These are phyloP conservation scores for Alloascoidea hylecoeti DNA, from an alignment of 805 yeast genomes.

Conservation along the genomic window DNA sequence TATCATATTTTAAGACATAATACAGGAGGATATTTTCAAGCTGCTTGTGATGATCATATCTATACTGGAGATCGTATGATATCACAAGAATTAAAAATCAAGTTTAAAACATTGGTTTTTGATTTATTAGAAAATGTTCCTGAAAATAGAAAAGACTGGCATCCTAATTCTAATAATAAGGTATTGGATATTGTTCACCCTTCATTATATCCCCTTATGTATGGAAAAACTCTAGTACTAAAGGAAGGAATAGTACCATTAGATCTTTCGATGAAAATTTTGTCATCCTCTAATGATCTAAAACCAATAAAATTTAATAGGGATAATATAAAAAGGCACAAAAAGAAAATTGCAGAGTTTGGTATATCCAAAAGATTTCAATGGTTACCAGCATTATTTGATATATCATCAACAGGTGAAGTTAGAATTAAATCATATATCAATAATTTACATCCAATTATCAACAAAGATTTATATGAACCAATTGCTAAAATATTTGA, in stretches of 20 bases:
- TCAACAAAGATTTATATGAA: slow-evolving; percentile 15
- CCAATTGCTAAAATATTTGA: slow-evolving; percentile 19
- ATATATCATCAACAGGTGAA: slow-evolving; percentile 5
- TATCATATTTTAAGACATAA: slow-evolving; percentile 10
- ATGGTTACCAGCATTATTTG: slow-evolving; percentile 22
- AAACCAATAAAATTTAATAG: too few species aligned
- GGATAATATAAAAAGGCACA: too few species aligned
- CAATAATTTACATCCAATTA: slow-evolving; percentile 24
- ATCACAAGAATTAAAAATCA: slow-evolving; percentile 4
- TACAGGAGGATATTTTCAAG: slow-evolving; percentile 8
- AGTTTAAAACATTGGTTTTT: slow-evolving; percentile 7
- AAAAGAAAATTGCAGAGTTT: slow-evolving; percentile 2
- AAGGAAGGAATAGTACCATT: slow-evolving; percentile 2
- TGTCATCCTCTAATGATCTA: too few species aligned
- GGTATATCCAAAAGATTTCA: slow-evolving; percentile 16
- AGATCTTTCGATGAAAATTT: too few species aligned
- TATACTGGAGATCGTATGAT: slow-evolving; percentile 13
- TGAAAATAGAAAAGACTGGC: slow-evolving; percentile 17
- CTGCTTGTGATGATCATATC: slow-evolving; percentile 13
- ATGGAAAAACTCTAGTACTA: slow-evolving; percentile 15
- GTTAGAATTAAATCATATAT: slow-evolving; percentile 21
- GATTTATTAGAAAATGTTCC: slow-evolving; percentile 8
- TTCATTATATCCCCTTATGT: slow-evolving; percentile 21
- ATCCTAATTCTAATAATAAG: slow-evolving; percentile 21
- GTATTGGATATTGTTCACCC: slow-evolving; percentile 27